A percentile compares a stretch with the other conserved stretches of the same genome.
Conservation (phyloP, 2,329 filamentous ascomycete species). For the Xylariomycetidae sp. region DNA sequence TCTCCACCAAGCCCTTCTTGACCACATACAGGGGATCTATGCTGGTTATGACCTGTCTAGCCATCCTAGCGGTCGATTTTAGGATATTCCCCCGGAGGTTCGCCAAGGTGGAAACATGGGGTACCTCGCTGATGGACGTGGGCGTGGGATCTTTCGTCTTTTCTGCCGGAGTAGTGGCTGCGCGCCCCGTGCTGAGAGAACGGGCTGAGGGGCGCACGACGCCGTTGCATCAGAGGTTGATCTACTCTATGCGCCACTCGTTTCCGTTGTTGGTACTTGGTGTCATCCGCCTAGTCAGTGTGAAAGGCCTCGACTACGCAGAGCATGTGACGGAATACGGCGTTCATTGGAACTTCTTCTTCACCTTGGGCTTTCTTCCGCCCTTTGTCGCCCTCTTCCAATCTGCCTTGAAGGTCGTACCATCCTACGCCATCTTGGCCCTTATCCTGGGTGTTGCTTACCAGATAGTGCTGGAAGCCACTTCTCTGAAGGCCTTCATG, state of each 20-base stretch:
- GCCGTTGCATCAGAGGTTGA: constrained; percentile 53
- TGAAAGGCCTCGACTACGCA: constrained; percentile 92
- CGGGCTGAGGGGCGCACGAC: constrained; percentile 46
- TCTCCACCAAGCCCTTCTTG: constrained; percentile 86
- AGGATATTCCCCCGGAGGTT: constrained; percentile 88
- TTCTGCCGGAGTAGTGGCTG: constrained; percentile 85
- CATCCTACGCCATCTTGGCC: constrained; percentile 73
- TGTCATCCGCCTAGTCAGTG: constrained; percentile 74
- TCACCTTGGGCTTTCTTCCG: constrained; percentile 83
- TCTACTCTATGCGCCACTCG: constrained; percentile 70
- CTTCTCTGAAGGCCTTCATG: constrained; percentile 75
- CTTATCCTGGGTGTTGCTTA: constrained; percentile 66
- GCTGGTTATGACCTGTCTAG: constrained; percentile 84
- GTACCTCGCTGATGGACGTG: constrained; percentile 97
- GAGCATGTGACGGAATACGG: constrained; percentile 98
- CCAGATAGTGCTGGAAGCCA: constrained; percentile 71
- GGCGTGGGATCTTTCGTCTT: constrained; percentile 98
- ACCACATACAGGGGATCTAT: constrained; percentile 88
- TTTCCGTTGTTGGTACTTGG: constrained; percentile 78
- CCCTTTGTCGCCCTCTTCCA: constrained; percentile 86
- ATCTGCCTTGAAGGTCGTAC: constrained; percentile 62
- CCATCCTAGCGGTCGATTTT: constrained; percentile 97
- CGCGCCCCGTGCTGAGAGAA: constrained; percentile 72
- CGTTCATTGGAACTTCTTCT: constrained; percentile 99
- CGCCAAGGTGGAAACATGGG: constrained; percentile 98